These are phyloP conservation scores for Neodidymelliopsis sp. DNA, from an alignment of 2,329 filamentous ascomycete genomes.

Conservation along the genomic window DNA sequence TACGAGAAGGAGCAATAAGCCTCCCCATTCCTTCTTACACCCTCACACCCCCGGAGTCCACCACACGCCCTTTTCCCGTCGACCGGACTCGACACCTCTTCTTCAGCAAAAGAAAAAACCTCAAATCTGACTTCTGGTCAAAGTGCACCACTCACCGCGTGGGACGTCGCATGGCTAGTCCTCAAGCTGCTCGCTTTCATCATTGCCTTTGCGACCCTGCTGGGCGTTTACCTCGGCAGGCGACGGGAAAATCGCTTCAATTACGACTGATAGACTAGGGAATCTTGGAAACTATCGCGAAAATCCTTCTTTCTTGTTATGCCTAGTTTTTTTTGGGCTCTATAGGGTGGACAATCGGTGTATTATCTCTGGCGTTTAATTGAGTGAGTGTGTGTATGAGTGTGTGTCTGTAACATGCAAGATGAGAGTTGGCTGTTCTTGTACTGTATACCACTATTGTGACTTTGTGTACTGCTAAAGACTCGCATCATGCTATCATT, in stretches of 20 bases:
- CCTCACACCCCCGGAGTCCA: conserved; percentile 8
- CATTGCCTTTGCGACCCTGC: neutral
- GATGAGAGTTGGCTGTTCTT: too few relatives aligned
- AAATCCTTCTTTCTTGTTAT: too few relatives aligned
- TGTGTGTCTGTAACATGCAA: too few relatives aligned
- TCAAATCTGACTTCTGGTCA: conserved; percentile 28
- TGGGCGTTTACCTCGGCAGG: conserved; percentile 15
- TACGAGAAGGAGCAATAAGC: conserved; percentile 72
- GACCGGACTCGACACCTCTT: conserved; percentile 1
- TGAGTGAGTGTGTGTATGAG: too few relatives aligned
- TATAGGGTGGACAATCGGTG: conserved; percentile 14
- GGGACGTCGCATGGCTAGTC: conserved; percentile 8
- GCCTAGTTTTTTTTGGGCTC: conserved; percentile 5
- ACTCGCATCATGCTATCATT: too few relatives aligned
- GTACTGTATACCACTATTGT: too few relatives aligned
- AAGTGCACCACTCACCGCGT: conserved; percentile 15
- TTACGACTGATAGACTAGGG: conserved; percentile 18
- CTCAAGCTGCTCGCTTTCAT: neutral
- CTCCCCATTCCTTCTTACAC: conserved; percentile 23
- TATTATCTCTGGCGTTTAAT: conserved; percentile 6
- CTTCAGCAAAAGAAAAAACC: conserved; percentile 23
- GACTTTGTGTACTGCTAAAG: too few relatives aligned
- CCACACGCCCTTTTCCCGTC: conserved; percentile 6
- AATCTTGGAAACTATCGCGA: neutral
- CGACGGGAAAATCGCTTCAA: conserved; percentile 17